Evolutionary conservation across 164 flowering plant species (phyloP).

Genomic region (Platanus orientalis): DNA sequence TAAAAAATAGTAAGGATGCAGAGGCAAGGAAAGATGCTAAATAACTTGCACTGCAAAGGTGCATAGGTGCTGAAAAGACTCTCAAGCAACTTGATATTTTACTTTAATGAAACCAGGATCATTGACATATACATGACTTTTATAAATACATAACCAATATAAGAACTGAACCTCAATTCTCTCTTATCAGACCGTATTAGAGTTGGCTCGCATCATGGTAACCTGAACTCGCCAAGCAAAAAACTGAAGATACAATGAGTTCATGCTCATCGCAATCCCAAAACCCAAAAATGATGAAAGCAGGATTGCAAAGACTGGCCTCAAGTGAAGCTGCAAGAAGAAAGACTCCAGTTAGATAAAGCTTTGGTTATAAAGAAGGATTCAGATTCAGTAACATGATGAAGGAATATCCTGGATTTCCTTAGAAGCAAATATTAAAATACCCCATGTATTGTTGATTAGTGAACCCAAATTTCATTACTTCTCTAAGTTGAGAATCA

Average conservation of each 20-base stretch:
- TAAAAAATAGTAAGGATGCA: no score
- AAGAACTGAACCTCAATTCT: not conserved
- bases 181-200: conserved; percentile 13
- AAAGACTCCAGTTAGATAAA: not conserved
- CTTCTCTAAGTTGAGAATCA: no score
- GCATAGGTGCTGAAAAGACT: not conserved
- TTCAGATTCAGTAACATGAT: no score
- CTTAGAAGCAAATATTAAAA: no score
- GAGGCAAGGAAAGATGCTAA: no score
- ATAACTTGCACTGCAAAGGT: no score
- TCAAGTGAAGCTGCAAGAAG: conserved; percentile 17
- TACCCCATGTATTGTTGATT: no score
- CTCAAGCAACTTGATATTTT: not conserved
- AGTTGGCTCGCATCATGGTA: conserved; percentile 3
- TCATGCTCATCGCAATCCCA: conserved; percentile 18
- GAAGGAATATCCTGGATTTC: no score
- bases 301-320: conserved; percentile 16
- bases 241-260: conserved; percentile 16
- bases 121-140: conserved; percentile 1
- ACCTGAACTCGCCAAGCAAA: conserved; percentile 1
- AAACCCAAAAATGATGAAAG: conserved; percentile 21
- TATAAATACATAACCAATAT: no score
- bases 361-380: not conserved
- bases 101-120: not conserved
- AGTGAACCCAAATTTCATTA: no score